phyloP scores from a whole-genome alignment of 331 rosid genomes.

The Phaseolus coccineus region DNA sequence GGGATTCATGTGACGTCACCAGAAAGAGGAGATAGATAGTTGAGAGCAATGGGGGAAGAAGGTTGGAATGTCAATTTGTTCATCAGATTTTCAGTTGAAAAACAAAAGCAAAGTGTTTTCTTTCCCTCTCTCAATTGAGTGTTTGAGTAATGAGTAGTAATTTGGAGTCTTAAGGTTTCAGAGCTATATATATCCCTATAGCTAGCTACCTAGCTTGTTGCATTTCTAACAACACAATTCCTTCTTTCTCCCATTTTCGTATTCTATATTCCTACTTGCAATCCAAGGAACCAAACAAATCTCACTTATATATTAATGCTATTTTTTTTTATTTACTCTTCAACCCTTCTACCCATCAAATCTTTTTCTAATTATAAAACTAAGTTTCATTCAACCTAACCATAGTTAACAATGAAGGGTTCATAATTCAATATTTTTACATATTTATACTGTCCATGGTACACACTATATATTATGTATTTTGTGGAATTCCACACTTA shows the following conservation, averaged over 20 bases:
- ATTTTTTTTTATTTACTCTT: background rate
- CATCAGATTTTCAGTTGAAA: conserved; percentile 65
- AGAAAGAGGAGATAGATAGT: conserved; percentile 30
- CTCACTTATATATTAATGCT: background rate
- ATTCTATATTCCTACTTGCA: conserved; percentile 52
- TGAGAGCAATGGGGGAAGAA: conserved; percentile 31
- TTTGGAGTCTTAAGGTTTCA: conserved; percentile 39
- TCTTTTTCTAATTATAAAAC: conserved; percentile 17
- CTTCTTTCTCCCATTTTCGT: conserved; percentile 46
- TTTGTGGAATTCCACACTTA: conserved; percentile 37
- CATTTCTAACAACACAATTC: conserved; percentile 44
- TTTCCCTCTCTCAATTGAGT: conserved; percentile 53
- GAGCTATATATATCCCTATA: background rate
- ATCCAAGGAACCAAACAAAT: conserved; percentile 49
- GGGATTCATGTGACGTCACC: conserved; percentile 78
- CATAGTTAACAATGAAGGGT: conserved; percentile 1
- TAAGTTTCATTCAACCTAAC: conserved; percentile 18
- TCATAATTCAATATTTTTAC: background rate
- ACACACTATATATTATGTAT: background rate
- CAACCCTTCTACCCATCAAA: conserved; percentile 8
- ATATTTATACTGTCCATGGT: conserved; percentile 12
- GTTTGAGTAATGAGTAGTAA: conserved; percentile 51
- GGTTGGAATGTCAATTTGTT: conserved; percentile 68
- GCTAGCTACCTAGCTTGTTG: conserved; percentile 21
- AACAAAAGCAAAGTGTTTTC: conserved; percentile 44